Evolutionary conservation across 1,284 basidiomycete species (phyloP), one percentile per base, ranked within the genome.

Genomic region (Hymenochaete sp.): DNA sequence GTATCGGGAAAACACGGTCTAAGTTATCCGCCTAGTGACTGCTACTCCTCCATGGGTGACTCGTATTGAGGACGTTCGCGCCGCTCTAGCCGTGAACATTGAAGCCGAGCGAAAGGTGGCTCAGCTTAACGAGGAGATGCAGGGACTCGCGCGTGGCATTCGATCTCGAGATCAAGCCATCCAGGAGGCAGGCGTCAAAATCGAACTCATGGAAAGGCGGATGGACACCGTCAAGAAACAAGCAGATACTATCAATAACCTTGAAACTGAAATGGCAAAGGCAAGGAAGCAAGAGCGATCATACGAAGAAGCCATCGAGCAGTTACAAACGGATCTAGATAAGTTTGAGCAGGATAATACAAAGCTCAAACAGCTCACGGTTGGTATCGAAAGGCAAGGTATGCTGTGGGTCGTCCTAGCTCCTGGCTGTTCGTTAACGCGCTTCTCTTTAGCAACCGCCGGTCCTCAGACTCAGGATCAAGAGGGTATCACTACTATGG

Each of bases 261-360:
- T 98, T 16, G 90, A 96, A 62, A 67, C 62, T 24, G 84, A 93
- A 55, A 71, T 98, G 1, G 65, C 71, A 24, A 92, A 92, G 61
- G 76, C 80, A 6, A 79, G 80, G 59, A 87, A 88, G 60, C 88
- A 93, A 58, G 90, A 95, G 62, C 75, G 82, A 52, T 81, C 84
- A 21, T 91, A 93, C 55, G 86, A 92, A 59, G 92, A 95, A 53
- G 90, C 91, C 1, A 87, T 97, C 68, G 92, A 93, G 55, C 87
- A 91, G 56, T 65, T 98, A 18, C 93, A 96, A 59, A 75, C 79
- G 3, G 95, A 98, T 57, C 65, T 95, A 52, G 92, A 97, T 60
- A 62, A 71, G 6, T 67, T 96, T 48, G 90, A 93, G 62, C 80
- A 88, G 59, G 91, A 96, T 55, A 91, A 92, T 59, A 76, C 72